Base-by-base conservation (phyloP, 192 early-diverging fungal genomes). In the Linnemannia exigua region DNA sequence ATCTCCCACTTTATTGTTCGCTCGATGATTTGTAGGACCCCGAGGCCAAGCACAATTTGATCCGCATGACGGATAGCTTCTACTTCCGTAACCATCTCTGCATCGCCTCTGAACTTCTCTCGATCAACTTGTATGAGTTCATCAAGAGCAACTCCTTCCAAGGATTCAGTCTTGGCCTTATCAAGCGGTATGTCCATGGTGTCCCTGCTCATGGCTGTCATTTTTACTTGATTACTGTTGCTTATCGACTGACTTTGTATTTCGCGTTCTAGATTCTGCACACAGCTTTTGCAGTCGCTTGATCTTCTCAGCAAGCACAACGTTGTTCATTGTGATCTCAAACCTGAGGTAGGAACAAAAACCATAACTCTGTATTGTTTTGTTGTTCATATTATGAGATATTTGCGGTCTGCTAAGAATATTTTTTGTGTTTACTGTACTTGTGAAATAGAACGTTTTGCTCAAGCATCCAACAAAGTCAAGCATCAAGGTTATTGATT, bases 401-500 rank as follows among this genome's bases (percentile, higher is more conserved):
- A 22, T 2, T 2, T n/a, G 2, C 54, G n/a, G 11, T 28, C 22
- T 28, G 11, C 58, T 72, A 50, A 35, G 31, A 67, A 51, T 52
- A 12, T 16, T 17, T 3, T 33, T 17, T 48, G 19, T 69, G 46
- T 74, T 77, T 58, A 67, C 33, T 37, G 36, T 79, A 25, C 4
- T 38, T 19, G 11, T 51, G n/a, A 28, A 66, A 38, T 76, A 91
- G 92, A 99, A 99, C 82, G 93, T 99, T 19, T 74, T 99, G 75
- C 85, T 99, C 25, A 93, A 92, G 68, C 93, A 95, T 71, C 92
- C 94, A 36, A 88, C 91, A 69, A 91, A 91, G 37, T 94, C 93
- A 66, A 91, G 89, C 37, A 97, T 99, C 88, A 99, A 99, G 91
- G 97, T 99, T 22, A 99, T 99, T 89, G 98, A 99, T 87, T 97